Percentiles rank a stretch among this genome's conserved stretches.
These are phyloP conservation scores for Albizia julibrissin DNA, from an alignment of 306 rosid genomes.

Conservation along the genomic window DNA sequence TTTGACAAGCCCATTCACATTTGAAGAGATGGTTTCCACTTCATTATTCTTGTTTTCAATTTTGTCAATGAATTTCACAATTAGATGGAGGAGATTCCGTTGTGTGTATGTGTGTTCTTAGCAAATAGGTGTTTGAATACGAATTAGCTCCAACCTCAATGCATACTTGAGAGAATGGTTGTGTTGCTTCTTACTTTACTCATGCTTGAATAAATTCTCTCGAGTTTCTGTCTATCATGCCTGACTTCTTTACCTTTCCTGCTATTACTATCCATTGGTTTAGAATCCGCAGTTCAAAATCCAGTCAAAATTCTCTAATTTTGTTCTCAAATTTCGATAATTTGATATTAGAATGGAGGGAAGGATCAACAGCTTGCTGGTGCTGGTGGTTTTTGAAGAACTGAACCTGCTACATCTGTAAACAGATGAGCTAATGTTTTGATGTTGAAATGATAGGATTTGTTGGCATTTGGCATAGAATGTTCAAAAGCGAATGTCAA, in stretches of 20 bases:
- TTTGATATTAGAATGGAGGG: too few relatives aligned
- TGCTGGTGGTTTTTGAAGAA: too few relatives aligned
- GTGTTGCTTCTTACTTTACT: constrained; percentile 36
- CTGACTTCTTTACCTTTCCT: neutral
- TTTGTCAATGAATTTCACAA: constrained; percentile 49
- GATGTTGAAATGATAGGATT: too few relatives aligned
- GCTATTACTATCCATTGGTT: neutral
- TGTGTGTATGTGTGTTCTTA: constrained; percentile 30
- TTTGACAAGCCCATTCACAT: constrained; percentile 99
- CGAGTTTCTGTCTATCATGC: neutral
- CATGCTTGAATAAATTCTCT: constrained; percentile 48
- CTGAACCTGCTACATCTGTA: too few relatives aligned
- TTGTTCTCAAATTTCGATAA: neutral
- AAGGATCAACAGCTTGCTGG: too few relatives aligned
- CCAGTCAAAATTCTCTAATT: neutral
- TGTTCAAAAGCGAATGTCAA: neutral
- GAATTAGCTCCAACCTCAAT: constrained; percentile 38
- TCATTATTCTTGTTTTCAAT: constrained; percentile 42
- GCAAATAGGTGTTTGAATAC: constrained; percentile 51
- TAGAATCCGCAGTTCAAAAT: neutral
- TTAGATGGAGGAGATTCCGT: constrained; percentile 51
- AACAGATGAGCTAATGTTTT: too few relatives aligned
- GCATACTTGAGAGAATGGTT: constrained; percentile 43
- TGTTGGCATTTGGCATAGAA: too few relatives aligned
- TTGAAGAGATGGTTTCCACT: constrained; percentile 42